Percentiles rank a stretch among this genome's conserved stretches.
These are phyloP conservation scores for Solanum hybrid DNA, from an alignment of 305 asterid species.

Conservation along the genomic window DNA sequence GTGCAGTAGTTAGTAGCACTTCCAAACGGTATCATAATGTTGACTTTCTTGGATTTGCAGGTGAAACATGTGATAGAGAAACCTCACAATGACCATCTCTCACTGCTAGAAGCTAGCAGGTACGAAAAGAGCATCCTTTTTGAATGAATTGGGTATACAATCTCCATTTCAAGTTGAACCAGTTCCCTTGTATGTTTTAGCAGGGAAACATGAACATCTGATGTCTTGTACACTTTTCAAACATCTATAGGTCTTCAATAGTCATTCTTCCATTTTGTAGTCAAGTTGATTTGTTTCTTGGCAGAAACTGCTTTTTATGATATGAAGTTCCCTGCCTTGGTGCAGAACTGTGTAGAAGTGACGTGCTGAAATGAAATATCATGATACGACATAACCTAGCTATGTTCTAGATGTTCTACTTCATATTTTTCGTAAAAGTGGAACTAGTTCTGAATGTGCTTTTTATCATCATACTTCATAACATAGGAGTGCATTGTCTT, in stretches of 20 bases:
- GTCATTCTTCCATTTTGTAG: background rate
- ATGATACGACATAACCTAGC: background rate
- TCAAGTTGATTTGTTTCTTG: background rate
- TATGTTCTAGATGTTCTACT: background rate
- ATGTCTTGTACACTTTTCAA: background rate
- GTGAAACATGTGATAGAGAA: slow-evolving; percentile 83
- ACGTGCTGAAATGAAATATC: background rate
- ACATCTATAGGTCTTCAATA: background rate
- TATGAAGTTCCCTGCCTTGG: background rate
- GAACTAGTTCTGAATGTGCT: background rate
- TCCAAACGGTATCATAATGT: background rate
- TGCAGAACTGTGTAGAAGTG: background rate
- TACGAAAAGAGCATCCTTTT: slow-evolving; percentile 10
- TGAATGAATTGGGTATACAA: background rate
- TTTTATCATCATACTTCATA: background rate
- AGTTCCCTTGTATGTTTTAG: background rate
- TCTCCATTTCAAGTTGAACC: background rate
- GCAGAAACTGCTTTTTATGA: background rate
- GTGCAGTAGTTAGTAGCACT: background rate
- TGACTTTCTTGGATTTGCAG: slow-evolving; percentile 33
- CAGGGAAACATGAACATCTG: background rate
- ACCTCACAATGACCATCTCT: slow-evolving; percentile 94
- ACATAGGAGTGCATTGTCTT: background rate
- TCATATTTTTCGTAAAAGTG: background rate
- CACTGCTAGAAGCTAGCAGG: slow-evolving; percentile 99